Evolutionary conservation across 139 green algal species (phyloP).

Genomic region (Chlamydomonas sphaeroides): DNA sequence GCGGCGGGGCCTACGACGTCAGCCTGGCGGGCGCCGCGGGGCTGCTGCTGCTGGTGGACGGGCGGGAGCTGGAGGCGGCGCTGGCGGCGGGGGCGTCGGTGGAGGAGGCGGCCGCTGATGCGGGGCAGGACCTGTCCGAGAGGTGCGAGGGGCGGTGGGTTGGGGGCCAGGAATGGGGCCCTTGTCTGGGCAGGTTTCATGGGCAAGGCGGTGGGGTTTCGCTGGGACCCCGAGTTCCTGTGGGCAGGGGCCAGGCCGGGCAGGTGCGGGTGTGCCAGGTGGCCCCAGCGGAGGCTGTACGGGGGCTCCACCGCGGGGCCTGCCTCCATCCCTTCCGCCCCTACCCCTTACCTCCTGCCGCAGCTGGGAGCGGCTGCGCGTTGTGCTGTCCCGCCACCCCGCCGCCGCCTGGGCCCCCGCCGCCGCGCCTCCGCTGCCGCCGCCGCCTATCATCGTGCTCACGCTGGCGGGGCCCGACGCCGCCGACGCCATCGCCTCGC

Average conservation of each 20-base stretch:
- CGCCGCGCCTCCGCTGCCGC: not conserved
- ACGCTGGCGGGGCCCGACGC: constrained; percentile 1
- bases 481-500: not conserved
- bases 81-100: constrained; percentile 2
- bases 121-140: constrained; percentile 24
- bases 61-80: constrained; percentile 11
- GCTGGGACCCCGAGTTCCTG: no score
- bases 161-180: not conserved
- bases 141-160: not conserved
- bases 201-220: no score
- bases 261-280: no score
- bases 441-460: not conserved
- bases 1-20: not conserved
- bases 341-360: not conserved
- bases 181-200: no score
- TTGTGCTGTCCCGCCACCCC: not conserved
- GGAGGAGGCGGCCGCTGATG: constrained; percentile 1
- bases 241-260: no score
- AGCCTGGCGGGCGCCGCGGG: not conserved
- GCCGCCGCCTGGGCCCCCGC: not conserved
- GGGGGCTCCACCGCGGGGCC: no score
- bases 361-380: constrained; percentile 33
- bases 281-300: no score
- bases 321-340: no score
- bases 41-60: constrained; percentile 22